Evolutionary conservation across 257 asterid species (phyloP).

Genomic region (Ballota nigra): DNA sequence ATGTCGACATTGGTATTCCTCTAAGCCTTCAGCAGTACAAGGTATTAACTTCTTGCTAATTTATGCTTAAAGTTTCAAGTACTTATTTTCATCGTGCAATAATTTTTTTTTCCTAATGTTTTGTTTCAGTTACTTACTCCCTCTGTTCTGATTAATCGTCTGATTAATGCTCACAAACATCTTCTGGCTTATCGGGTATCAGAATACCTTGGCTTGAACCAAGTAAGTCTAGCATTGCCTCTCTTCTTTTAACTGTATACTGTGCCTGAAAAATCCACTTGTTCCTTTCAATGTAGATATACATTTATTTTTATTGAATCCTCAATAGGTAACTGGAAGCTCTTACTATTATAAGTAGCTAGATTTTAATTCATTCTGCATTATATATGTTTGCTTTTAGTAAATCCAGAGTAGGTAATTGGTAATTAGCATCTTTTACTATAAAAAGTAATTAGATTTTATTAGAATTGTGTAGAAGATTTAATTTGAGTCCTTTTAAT

Average conservation of each 20-base stretch:
- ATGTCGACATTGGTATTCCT: slow-evolving; percentile 76
- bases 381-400: too few relatives aligned
- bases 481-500: too few relatives aligned
- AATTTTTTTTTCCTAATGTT: not conserved
- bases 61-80: slow-evolving; percentile 9
- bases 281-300: too few relatives aligned
- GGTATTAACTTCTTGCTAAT: slow-evolving; percentile 41
- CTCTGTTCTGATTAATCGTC: slow-evolving; percentile 79
- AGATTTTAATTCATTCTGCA: too few relatives aligned
- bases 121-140: slow-evolving; percentile 83
- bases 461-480: too few relatives aligned
- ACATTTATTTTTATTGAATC: not conserved
- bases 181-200: slow-evolving; percentile 83
- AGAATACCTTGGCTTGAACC: slow-evolving; percentile 76
- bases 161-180: slow-evolving; percentile 82
- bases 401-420: too few relatives aligned
- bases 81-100: slow-evolving; percentile 17
- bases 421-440: too few relatives aligned
- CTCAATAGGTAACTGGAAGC: not conserved
- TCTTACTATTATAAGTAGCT: too few relatives aligned
- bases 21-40: slow-evolving; percentile 93
- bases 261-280: not conserved
- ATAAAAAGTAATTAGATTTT: too few relatives aligned
- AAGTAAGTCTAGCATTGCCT: slow-evolving; percentile 49
- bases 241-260: not conserved